These are phyloP conservation scores for Aspergillus sp. DNA, from an alignment of 2,329 filamentous ascomycete species.

Conservation along the genomic window DNA sequence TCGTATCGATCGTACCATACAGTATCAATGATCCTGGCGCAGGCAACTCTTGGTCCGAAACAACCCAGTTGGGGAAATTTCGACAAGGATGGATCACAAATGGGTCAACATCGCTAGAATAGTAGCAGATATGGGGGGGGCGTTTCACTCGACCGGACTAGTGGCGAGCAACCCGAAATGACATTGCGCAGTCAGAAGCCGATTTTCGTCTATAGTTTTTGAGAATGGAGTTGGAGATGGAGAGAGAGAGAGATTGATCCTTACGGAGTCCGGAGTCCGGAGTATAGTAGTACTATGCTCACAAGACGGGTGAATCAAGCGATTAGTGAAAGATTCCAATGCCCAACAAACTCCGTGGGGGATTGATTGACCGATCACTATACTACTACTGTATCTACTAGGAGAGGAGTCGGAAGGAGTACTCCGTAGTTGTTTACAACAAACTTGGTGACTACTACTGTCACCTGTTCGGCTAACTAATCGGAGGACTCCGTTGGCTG, in stretches of 20 bases:
- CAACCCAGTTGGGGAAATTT: constrained; percentile 10
- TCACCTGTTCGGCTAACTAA: not conserved
- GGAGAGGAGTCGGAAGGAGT: too few species aligned
- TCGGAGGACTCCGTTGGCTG: not conserved
- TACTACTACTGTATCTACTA: too few species aligned
- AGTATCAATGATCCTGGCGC: constrained; percentile 6
- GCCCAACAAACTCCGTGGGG: constrained; percentile 2
- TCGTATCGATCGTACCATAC: constrained; percentile 11
- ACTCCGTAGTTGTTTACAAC: too few species aligned
- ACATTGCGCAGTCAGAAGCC: too few species aligned
- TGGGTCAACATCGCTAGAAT: not conserved
- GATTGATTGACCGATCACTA: not conserved
- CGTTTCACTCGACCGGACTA: not conserved
- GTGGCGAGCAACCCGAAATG: too few species aligned
- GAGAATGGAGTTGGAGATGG: not conserved
- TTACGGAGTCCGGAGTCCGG: constrained; percentile 12
- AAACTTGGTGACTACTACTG: not conserved
- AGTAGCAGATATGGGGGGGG: not conserved
- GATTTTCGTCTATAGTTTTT: too few species aligned
- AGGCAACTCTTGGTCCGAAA: constrained; percentile 7
- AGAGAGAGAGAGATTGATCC: not conserved
- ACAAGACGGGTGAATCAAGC: not conserved
- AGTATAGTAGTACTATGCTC: not conserved
- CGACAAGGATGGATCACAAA: not conserved
- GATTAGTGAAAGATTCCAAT: not conserved